Base-by-base conservation (phyloP, 139 green algal species). In the Trebouxia sp. region DNA sequence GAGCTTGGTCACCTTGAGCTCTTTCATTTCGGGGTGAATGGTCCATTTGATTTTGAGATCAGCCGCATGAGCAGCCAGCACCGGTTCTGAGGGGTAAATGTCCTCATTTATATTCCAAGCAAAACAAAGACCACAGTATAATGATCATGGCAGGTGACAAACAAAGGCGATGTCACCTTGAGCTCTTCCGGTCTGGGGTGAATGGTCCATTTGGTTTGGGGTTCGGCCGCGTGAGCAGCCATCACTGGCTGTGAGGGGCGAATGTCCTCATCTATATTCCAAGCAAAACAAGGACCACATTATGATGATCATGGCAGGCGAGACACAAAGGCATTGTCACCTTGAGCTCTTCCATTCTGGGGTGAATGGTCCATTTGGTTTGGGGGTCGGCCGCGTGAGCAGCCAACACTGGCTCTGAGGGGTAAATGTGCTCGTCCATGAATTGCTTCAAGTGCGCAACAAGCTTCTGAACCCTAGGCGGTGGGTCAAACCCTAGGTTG, bases 331-430 rank as follows among this genome's bases (percentile, higher is more conserved):
- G 35, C 22, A 35, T 26, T 22, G 8, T 58, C 12, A 79, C 45
- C 89, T 98, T 98, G 38, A 98, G 85, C 74, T 92, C 51, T 86
- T 98, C 94, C 82, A 93, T 90, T 10, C 89, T 75, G 0, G 94
- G 94, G 58, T 94, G 91, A 3, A 95, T 83, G 14, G 75, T 93
- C 94, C 94, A 98, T 24, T 92, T 89, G 48, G 45, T 79, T 10
- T 43, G 42, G 14, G 72, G 72, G 30, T 79, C 72, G 22, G 78
- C 43, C 78, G 76, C 58, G 28, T 81, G 74, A 0, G 65, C 89
- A 65, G 92, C 84, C 39, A 94, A 76, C 32, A 80, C 53, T 3
- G 76, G 82, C 80, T 97, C 94, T 30, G 88, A 87, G 0, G 93
- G 90, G 53, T 92, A 90, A 35, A 99, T 87, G 65, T 94, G 87